Percentiles rank a stretch among this genome's conserved stretches.
Evolutionary conservation across 2,329 filamentous ascomycete species (phyloP).

Genomic region (Nemania abortiva): DNA sequence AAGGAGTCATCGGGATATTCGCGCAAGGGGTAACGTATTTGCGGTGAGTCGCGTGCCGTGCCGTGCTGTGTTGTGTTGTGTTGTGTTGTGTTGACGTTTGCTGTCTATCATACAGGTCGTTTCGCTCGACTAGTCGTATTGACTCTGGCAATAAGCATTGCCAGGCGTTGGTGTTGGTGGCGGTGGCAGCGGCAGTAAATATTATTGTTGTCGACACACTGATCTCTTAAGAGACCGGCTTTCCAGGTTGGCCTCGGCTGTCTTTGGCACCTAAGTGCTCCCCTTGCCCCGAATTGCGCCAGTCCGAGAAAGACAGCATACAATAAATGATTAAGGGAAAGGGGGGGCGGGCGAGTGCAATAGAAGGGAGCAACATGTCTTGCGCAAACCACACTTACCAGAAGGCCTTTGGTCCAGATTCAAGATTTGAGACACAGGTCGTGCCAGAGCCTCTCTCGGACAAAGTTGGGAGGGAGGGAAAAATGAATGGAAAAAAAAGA

Average conservation of each 20-base stretch:
- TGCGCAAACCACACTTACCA: slow-evolving; percentile 38
- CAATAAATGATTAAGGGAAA: slow-evolving; percentile 5
- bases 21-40: slow-evolving; percentile 20
- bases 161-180: not conserved
- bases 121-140: not conserved
- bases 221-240: not conserved
- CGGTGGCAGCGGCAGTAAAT: slow-evolving; percentile 4
- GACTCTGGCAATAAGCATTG: slow-evolving; percentile 11
- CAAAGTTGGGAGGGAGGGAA: slow-evolving; percentile 33
- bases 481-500: slow-evolving; percentile 46
- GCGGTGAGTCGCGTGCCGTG: slow-evolving; percentile 30
- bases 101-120: slow-evolving; percentile 9
- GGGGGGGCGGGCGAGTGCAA: slow-evolving; percentile 6
- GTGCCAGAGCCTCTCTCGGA: slow-evolving; percentile 42
- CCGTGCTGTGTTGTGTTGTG: slow-evolving; percentile 3
- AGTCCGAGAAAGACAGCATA: slow-evolving; percentile 12
- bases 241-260: slow-evolving; percentile 30
- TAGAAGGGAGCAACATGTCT: slow-evolving; percentile 32
- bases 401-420: slow-evolving; percentile 41
- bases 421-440: slow-evolving; percentile 40
- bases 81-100: slow-evolving; percentile 18
- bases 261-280: slow-evolving; percentile 1
- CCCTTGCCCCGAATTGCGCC: slow-evolving; percentile 27
- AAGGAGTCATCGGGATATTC: slow-evolving; percentile 20
- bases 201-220: slow-evolving; percentile 4